A percentile compares a stretch with the other conserved stretches of the same genome.
These are phyloP conservation scores for Boeremia exigua DNA, from an alignment of 2,329 filamentous ascomycete genomes.

Conservation along the genomic window DNA sequence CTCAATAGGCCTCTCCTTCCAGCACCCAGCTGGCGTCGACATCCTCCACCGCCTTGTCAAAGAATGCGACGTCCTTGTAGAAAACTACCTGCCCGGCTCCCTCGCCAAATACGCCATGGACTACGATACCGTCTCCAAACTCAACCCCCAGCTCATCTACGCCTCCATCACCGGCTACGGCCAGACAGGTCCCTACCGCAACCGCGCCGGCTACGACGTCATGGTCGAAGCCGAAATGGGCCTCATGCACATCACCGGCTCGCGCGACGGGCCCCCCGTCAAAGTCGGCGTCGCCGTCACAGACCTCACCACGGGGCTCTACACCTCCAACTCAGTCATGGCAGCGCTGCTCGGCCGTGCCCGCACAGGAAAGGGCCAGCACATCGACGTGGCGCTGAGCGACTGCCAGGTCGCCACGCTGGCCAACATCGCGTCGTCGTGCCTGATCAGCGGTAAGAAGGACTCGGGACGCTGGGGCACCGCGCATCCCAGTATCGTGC, in stretches of 20 bases:
- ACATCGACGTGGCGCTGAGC: slow-evolving; percentile 88
- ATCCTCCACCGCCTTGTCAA: slow-evolving; percentile 85
- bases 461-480: slow-evolving; percentile 95
- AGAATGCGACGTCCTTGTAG: slow-evolving; percentile 89
- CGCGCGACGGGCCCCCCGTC: slow-evolving; percentile 85
- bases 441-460: slow-evolving; percentile 83
- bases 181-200: slow-evolving; percentile 88
- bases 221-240: slow-evolving; percentile 99
- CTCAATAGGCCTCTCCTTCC: slow-evolving; percentile 89
- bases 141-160: slow-evolving; percentile 90
- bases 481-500: slow-evolving; percentile 96
- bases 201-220: slow-evolving; percentile 93
- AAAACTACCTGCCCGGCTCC: slow-evolving; percentile 92
- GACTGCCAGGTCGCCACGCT: slow-evolving; percentile 95
- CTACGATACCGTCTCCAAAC: slow-evolving; percentile 76
- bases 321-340: slow-evolving; percentile 95
- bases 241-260: slow-evolving; percentile 96
- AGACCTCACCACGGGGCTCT: slow-evolving; percentile 91
- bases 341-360: slow-evolving; percentile 81
- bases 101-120: slow-evolving; percentile 92
- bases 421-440: slow-evolving; percentile 93
- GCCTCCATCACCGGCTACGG: slow-evolving; percentile 97
- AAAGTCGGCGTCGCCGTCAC: slow-evolving; percentile 98
- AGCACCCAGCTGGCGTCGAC: slow-evolving; percentile 79
- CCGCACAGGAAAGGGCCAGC: slow-evolving; percentile 81